Percentiles rank a stretch among this genome's conserved stretches.
Conservation (phyloP, 495 filamentous ascomycete species). For the Penicillium macrosclerotiorum region DNA sequence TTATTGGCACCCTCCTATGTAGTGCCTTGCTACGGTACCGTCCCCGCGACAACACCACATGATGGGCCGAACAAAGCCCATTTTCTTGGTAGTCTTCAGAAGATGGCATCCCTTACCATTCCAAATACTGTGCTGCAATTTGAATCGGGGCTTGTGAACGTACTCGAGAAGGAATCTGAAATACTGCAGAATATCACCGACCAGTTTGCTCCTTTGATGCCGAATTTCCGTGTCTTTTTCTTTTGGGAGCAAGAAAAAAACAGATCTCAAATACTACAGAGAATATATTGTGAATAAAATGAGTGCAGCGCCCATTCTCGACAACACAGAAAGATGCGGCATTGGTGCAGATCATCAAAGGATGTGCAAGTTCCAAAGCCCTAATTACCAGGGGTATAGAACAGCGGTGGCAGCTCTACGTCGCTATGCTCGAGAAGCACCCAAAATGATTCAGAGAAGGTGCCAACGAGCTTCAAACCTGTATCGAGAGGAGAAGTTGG, state of each 20-base stretch:
- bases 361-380: slow-evolving; percentile 10
- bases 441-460: slow-evolving; percentile 7
- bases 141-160: slow-evolving; percentile 23
- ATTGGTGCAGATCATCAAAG: slow-evolving; percentile 6
- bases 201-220: slow-evolving; percentile 43
- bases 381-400: slow-evolving; percentile 4
- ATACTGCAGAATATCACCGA: slow-evolving; percentile 42
- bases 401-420: slow-evolving; percentile 5
- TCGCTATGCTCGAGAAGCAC: slow-evolving; percentile 8
- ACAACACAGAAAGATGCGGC: slow-evolving; percentile 8
- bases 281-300: slow-evolving; percentile 32
- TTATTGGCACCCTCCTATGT: no score
- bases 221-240: slow-evolving; percentile 37
- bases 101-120: slow-evolving; percentile 12
- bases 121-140: slow-evolving; percentile 17
- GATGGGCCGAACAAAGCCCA: slow-evolving; percentile 22
- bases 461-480: slow-evolving; percentile 2
- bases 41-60: no score
- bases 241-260: slow-evolving; percentile 46
- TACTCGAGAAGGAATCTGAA: slow-evolving; percentile 35
- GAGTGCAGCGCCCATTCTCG: slow-evolving; percentile 33
- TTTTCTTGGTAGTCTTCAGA: slow-evolving; percentile 20
- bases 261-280: slow-evolving; percentile 27
- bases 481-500: slow-evolving; percentile 2
- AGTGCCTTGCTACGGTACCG: no score